Evolutionary conservation across 768 basidiomycete genomes (phyloP).

Genomic region (Mycena kentingensis): DNA sequence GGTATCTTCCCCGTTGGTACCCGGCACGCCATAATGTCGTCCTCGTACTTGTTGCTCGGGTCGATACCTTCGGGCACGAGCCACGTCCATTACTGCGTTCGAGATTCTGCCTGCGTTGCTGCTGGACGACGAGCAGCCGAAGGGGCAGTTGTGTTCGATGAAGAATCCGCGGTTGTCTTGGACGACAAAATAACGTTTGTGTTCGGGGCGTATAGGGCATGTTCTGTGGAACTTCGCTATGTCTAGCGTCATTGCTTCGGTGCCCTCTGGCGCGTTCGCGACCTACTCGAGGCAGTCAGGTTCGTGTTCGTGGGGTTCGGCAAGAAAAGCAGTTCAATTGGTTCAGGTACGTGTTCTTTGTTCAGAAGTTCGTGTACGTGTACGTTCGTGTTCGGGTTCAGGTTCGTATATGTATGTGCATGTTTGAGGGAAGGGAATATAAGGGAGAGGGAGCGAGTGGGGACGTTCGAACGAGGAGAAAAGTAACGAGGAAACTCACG

Average conservation of each 20-base stretch:
- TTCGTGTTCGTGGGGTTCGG: no score
- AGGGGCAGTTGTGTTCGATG: slow-evolving; percentile 25
- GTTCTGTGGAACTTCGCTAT: slow-evolving; percentile 18
- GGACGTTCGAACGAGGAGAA: no score
- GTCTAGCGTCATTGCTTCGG: slow-evolving; percentile 6
- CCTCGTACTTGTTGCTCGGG: slow-evolving; percentile 32
- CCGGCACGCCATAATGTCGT: slow-evolving; percentile 31
- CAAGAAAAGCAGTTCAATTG: no score
- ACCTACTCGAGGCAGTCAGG: no score
- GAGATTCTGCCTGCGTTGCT: slow-evolving; percentile 15
- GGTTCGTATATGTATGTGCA: no score
- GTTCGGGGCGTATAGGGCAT: slow-evolving; percentile 14
- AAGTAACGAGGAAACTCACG: no score
- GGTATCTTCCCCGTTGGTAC: background rate
- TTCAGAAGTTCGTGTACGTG: no score
- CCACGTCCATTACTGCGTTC: slow-evolving; percentile 21
- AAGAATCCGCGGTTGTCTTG: slow-evolving; percentile 12
- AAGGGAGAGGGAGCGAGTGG: no score
- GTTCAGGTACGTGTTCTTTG: no score
- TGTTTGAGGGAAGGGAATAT: no score
- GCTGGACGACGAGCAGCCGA: slow-evolving; percentile 28
- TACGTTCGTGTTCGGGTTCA: no score
- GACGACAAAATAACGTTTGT: slow-evolving; percentile 22
- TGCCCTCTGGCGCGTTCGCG: slow-evolving; percentile 1
- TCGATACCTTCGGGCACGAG: slow-evolving; percentile 28